These are phyloP conservation scores for Aaosphaeria arxii DNA, from an alignment of 2,329 filamentous ascomycete genomes.

Conservation along the genomic window DNA sequence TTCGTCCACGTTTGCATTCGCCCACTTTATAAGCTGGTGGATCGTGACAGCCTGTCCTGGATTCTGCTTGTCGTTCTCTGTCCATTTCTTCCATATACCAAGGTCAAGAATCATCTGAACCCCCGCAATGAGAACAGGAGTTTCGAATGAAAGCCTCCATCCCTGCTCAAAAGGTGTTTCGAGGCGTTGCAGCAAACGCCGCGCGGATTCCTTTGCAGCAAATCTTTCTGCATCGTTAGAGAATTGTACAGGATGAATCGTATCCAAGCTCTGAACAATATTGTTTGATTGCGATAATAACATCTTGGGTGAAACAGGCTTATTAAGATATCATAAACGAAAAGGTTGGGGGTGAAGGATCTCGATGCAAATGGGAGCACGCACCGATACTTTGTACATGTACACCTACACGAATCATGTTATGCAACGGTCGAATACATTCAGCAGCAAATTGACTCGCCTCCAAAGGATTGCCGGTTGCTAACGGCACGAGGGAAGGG, in stretches of 20 bases:
- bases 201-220: constrained; percentile 7
- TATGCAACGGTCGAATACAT: no score
- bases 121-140: constrained; percentile 4
- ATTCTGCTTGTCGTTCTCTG: constrained; percentile 1
- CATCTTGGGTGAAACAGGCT: no score
- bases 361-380: no score
- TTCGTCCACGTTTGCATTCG: background rate
- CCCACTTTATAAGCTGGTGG: constrained; percentile 1
- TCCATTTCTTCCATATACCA: constrained; percentile 4
- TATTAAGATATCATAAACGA: no score
- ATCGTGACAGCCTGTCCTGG: background rate
- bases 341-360: no score
- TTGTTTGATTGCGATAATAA: no score
- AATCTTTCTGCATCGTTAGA: constrained; percentile 4
- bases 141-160: constrained; percentile 5
- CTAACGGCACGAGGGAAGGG: no score
- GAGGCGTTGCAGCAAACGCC: constrained; percentile 5
- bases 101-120: constrained; percentile 4
- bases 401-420: no score
- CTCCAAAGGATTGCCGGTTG: no score
- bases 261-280: background rate
- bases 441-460: no score
- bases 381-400: no score
- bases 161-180: constrained; percentile 5
- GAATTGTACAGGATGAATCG: constrained; percentile 1